phyloP scores from a whole-genome alignment of 768 basidiomycete species.

The Leccinum subgranulosum region DNA sequence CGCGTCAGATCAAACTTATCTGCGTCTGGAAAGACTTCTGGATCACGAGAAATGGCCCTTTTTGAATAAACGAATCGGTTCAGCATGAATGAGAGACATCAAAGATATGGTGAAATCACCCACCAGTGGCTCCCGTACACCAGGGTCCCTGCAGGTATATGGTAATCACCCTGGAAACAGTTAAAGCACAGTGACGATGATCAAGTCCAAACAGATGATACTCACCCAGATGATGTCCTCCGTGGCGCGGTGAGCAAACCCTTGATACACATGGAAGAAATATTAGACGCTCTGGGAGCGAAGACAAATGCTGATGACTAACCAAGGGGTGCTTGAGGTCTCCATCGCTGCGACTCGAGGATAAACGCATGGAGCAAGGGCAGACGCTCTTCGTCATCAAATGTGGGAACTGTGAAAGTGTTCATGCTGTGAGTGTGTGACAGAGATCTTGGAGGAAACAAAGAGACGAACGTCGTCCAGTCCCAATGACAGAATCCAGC shows the following conservation, averaged over 20 bases:
- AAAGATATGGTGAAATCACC: not conserved
- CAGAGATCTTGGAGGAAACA: not conserved
- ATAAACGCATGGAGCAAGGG: slow-evolving; percentile 33
- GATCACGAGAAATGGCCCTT: slow-evolving; percentile 37
- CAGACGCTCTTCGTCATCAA: slow-evolving; percentile 29
- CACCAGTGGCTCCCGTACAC: slow-evolving; percentile 19
- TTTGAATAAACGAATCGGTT: not conserved
- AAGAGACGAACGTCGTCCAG: slow-evolving; percentile 12
- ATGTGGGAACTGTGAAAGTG: slow-evolving; percentile 30
- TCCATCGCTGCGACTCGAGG: slow-evolving; percentile 34
- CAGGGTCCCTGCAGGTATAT: slow-evolving; percentile 16
- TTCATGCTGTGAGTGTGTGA: not conserved
- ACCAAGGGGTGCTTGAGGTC: slow-evolving; percentile 27
- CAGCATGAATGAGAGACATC: not conserved
- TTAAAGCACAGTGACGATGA: not conserved
- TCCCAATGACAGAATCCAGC: slow-evolving; percentile 46
- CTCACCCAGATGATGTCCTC: slow-evolving; percentile 17
- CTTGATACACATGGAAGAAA: not conserved
- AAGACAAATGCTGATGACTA: not conserved
- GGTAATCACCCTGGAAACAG: slow-evolving; percentile 10
- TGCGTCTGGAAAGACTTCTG: slow-evolving; percentile 35
- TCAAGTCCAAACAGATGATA: not conserved
- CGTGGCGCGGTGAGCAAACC: slow-evolving; percentile 11
- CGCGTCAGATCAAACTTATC: slow-evolving; percentile 35
- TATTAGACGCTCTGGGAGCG: not conserved